Conservation (phyloP, 2,329 filamentous ascomycete genomes). For the Helotiales sp. region DNA sequence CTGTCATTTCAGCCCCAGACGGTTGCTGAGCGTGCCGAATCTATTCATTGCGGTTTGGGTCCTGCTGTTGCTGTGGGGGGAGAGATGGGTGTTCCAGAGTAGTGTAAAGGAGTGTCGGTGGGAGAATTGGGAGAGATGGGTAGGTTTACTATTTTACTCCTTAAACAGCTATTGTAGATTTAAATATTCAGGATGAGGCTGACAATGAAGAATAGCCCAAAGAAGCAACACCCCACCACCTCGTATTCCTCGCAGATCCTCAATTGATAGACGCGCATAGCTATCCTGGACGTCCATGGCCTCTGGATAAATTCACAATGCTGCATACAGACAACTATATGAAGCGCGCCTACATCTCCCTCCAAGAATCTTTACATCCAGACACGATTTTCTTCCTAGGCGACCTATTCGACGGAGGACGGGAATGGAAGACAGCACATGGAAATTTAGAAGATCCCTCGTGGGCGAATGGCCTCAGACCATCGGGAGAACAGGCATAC, state of each 20-base stretch:
- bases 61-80: slow-evolving; percentile 78
- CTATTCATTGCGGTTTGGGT: slow-evolving; percentile 73
- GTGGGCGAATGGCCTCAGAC: slow-evolving; percentile 54
- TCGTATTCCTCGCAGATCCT: slow-evolving; percentile 69
- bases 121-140: slow-evolving; percentile 92
- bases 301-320: slow-evolving; percentile 64
- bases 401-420: slow-evolving; percentile 91
- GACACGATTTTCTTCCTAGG: slow-evolving; percentile 90
- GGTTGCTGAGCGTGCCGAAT: slow-evolving; percentile 64
- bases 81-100: slow-evolving; percentile 73
- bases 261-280: slow-evolving; percentile 76
- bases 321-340: slow-evolving; percentile 89
- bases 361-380: slow-evolving; percentile 75
- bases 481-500: slow-evolving; percentile 51
- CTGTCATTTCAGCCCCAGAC: slow-evolving; percentile 42
- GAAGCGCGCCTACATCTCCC: slow-evolving; percentile 73
- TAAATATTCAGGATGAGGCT: slow-evolving; percentile 25
- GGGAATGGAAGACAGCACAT: slow-evolving; percentile 82
- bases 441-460: slow-evolving; percentile 59
- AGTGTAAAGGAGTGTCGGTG: slow-evolving; percentile 74
- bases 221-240: slow-evolving; percentile 74
- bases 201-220: slow-evolving; percentile 57
- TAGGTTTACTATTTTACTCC: slow-evolving; percentile 44
- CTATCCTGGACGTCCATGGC: slow-evolving; percentile 71
- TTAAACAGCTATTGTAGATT: slow-evolving; percentile 7